phyloP scores from a whole-genome alignment of 129 eudicot species.

The Flaveria brownii region DNA sequence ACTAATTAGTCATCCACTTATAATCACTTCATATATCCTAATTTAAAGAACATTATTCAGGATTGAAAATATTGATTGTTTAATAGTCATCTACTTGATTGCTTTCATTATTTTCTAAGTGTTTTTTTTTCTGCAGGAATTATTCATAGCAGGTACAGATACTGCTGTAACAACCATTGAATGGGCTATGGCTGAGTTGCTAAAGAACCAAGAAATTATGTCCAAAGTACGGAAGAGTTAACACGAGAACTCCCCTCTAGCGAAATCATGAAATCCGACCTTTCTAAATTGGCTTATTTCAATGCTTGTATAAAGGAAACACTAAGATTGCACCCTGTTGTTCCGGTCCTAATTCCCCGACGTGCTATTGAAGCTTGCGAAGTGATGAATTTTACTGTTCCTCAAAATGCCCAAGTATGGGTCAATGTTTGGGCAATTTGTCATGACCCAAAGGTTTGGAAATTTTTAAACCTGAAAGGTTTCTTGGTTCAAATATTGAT shows the following conservation, averaged over 20 bases:
- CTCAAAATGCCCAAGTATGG: slow-evolving; percentile 24
- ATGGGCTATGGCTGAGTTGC: slow-evolving; percentile 32
- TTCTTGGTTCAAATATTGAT: slow-evolving; percentile 23
- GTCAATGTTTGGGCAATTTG: slow-evolving; percentile 38
- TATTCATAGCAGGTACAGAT: slow-evolving; percentile 31
- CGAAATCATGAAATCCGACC: not conserved
- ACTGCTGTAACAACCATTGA: slow-evolving; percentile 29
- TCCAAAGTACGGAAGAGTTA: slow-evolving; percentile 24
- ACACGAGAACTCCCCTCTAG: not conserved
- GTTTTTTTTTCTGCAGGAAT: too few relatives aligned
- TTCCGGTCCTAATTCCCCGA: slow-evolving; percentile 29
- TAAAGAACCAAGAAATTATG: slow-evolving; percentile 24
- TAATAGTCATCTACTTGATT: too few relatives aligned
- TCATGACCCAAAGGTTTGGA: slow-evolving; percentile 32
- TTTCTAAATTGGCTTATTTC: slow-evolving; percentile 14
- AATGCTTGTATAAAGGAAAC: slow-evolving; percentile 23
- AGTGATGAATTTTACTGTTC: slow-evolving; percentile 34
- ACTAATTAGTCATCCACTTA: too few relatives aligned
- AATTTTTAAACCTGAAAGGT: slow-evolving; percentile 37
- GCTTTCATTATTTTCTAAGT: too few relatives aligned
- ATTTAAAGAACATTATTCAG: too few relatives aligned
- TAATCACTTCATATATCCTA: too few relatives aligned
- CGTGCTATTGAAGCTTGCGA: slow-evolving; percentile 22
- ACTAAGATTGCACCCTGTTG: slow-evolving; percentile 27
- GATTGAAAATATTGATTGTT: too few relatives aligned